Evolutionary conservation across 139 green algal species (phyloP).

Genomic region (Ulvella scutata): DNA sequence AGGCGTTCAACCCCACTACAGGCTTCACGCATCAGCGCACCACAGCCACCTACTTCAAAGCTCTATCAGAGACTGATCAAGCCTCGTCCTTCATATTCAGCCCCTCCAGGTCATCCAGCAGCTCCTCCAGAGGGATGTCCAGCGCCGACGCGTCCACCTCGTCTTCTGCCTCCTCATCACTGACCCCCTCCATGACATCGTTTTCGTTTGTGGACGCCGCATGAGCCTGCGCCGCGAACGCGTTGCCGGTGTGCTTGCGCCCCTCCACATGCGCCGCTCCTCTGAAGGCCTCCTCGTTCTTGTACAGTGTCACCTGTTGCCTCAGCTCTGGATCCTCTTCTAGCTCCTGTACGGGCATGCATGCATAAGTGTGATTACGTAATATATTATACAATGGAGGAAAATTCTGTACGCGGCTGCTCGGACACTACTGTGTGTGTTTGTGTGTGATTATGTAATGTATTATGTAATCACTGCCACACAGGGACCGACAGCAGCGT

Average conservation of each 20-base stretch:
- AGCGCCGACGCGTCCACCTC: slow-evolving; percentile 33
- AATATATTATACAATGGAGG: slow-evolving; percentile 22
- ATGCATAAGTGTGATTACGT: slow-evolving; percentile 17
- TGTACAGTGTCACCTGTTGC: slow-evolving; percentile 30
- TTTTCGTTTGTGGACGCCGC: slow-evolving; percentile 1
- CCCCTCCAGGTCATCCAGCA: slow-evolving; percentile 73
- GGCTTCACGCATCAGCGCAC: too few species aligned
- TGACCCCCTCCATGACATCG: slow-evolving; percentile 25
- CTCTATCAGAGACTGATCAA: too few species aligned
- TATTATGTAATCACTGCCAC: slow-evolving; percentile 29
- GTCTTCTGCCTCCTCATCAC: slow-evolving; percentile 25
- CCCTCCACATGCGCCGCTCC: background rate
- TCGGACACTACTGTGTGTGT: background rate
- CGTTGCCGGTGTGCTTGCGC: background rate
- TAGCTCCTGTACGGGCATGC: slow-evolving; percentile 40
- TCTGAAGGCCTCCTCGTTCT: slow-evolving; percentile 13
- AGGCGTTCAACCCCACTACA: too few species aligned
- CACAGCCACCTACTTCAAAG: too few species aligned
- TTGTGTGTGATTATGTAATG: background rate
- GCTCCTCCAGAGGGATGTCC: slow-evolving; percentile 83
- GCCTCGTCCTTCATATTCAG: slow-evolving; percentile 32
- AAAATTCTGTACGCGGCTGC: slow-evolving; percentile 26
- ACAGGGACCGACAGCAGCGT: slow-evolving; percentile 70
- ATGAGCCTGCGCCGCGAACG: background rate
- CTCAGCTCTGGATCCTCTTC: slow-evolving; percentile 70